A percentile compares a stretch with the other conserved stretches of the same genome.
phyloP scores from a whole-genome alignment of 352 stramenopile species.

The Peronospora destructor region DNA sequence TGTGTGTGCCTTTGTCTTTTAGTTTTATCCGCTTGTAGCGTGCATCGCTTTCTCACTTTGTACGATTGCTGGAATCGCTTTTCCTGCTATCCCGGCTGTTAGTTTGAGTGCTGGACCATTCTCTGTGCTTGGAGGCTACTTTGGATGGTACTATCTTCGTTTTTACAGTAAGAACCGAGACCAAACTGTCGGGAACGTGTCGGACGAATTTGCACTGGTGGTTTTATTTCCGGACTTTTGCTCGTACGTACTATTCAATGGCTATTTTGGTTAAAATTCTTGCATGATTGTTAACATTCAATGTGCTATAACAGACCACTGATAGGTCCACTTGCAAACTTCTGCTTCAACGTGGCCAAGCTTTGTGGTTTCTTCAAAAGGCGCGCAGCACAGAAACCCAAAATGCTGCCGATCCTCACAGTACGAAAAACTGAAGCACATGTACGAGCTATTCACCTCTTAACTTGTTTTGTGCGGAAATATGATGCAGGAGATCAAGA shows the following conservation, averaged over 20 bases:
- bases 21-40: conserved; percentile 69
- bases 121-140: conserved; percentile 65
- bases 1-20: neutral
- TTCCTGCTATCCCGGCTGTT: conserved; percentile 27
- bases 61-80: conserved; percentile 38
- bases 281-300: conserved; percentile 3
- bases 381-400: conserved; percentile 45
- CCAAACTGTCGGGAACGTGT: conserved; percentile 61
- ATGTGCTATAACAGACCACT: conserved; percentile 35
- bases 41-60: conserved; percentile 44
- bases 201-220: conserved; percentile 70
- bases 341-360: conserved; percentile 80
- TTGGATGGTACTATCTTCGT: conserved; percentile 83
- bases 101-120: conserved; percentile 64
- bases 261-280: neutral
- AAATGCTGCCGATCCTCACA: conserved; percentile 58
- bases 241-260: conserved; percentile 33
- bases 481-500: conserved; percentile 34
- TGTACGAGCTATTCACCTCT: neutral
- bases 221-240: conserved; percentile 63
- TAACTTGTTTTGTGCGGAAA: neutral
- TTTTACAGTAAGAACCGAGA: conserved; percentile 79
- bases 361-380: conserved; percentile 84
- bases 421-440: conserved; percentile 18
- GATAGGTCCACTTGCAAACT: conserved; percentile 59